Percentiles rank a stretch among this genome's conserved stretches.
Evolutionary conservation across 495 filamentous ascomycete species (phyloP).

Genomic region (Aspergillus bridgeri): DNA sequence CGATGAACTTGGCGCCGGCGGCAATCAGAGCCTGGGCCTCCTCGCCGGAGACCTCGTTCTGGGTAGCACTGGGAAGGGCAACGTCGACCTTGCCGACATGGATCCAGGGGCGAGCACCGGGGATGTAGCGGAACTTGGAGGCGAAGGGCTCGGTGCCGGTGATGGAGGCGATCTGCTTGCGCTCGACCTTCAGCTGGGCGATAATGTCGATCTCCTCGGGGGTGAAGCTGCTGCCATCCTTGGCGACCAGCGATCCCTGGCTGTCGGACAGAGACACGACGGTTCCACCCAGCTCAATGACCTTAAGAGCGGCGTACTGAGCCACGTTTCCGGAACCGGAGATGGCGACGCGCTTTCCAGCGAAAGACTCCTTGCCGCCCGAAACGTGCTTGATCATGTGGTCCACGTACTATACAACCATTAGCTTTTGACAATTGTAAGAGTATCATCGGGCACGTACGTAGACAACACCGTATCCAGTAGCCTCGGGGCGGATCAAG

Average conservation of each 20-base stretch:
- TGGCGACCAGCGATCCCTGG: slow-evolving; percentile 77
- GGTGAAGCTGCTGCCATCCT: slow-evolving; percentile 61
- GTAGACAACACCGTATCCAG: slow-evolving; percentile 95
- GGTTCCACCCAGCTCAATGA: slow-evolving; percentile 89
- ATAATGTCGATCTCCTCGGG: slow-evolving; percentile 74
- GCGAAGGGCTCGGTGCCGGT: slow-evolving; percentile 48
- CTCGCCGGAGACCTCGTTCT: slow-evolving; percentile 92
- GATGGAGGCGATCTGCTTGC: slow-evolving; percentile 71
- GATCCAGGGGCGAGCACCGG: slow-evolving; percentile 85
- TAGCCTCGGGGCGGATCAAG: slow-evolving; percentile 95
- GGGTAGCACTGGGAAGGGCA: slow-evolving; percentile 88
- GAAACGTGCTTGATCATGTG: slow-evolving; percentile 92
- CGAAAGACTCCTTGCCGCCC: slow-evolving; percentile 76
- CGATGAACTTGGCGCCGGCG: slow-evolving; percentile 78
- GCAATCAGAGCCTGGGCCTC: slow-evolving; percentile 81
- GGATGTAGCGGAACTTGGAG: slow-evolving; percentile 80
- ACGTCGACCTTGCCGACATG: slow-evolving; percentile 86
- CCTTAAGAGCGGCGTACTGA: slow-evolving; percentile 96
- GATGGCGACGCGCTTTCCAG: slow-evolving; percentile 91
- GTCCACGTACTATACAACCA: slow-evolving; percentile 61
- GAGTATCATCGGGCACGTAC: slow-evolving; percentile 24
- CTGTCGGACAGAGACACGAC: slow-evolving; percentile 94
- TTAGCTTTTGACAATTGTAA: background rate
- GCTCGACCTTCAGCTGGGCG: slow-evolving; percentile 79
- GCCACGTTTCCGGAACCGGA: slow-evolving; percentile 98